Base-by-base conservation (phyloP, 2,329 filamentous ascomycete species). In the Epichloe glyceriae region DNA sequence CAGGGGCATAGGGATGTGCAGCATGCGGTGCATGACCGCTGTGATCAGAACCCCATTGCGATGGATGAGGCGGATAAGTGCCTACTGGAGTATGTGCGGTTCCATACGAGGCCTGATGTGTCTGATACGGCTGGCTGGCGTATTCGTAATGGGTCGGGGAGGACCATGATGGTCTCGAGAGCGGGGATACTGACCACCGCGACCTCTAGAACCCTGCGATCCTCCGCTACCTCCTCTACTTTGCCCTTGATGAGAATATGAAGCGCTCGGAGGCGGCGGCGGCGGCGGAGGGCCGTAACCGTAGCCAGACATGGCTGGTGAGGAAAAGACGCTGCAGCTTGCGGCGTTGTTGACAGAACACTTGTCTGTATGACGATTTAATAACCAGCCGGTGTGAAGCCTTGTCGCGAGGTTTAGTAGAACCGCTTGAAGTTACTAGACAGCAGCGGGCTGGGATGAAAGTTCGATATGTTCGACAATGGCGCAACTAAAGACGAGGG, bases 221-320 rank as follows among this genome's bases (percentile, higher is more conserved):
- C 70, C 71, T 52, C 68, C 66, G 33, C 33, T 12, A 47, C 70
- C 71, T 50, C 69, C 67, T 49, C 71, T 66, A 14, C 68, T 66
- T 41, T 62, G 62, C 40, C 61, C 61, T 46, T 68, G 66, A 50
- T 68, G 67, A 41, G 66, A 62, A 51, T 71, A 71, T 6, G 66
- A 57, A 42, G 63, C 59, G 50, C 59, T 61, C 53, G 71, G 68
- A 38, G 69, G 53, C 39, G 64, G 59, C 42, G 61, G 73, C 12
- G 74, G 74, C 50, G 74, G 73, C 20, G 73, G 74, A n/a, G 70
- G 52, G 14, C 53, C 74, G 67, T 78, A 78, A 49, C 70, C 73
- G 66, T 78, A 78, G 34, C 64, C 62, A 20, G 74, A 68, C 74
- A 77, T 77, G 48, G 39, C 43, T 47, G 30, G 45, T 20, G 30